Evolutionary conservation across 768 basidiomycete genomes (phyloP).

Genomic region (Mycena indigotica): DNA sequence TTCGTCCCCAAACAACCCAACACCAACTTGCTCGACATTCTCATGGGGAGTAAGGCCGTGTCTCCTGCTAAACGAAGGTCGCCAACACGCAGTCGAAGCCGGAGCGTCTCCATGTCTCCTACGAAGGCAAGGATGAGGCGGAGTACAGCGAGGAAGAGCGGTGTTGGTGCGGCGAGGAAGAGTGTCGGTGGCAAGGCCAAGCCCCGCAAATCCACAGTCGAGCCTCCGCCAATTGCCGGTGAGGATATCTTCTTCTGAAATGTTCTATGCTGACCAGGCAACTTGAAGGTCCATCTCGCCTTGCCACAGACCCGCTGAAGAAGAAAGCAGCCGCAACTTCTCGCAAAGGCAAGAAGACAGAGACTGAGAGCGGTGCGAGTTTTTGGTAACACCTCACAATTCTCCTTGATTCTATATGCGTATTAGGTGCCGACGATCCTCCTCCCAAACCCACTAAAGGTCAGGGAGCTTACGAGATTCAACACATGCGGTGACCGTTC

Average conservation of each 20-base stretch:
- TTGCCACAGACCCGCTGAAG: background rate
- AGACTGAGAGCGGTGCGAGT: conserved; percentile 5
- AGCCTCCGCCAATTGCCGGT: conserved; percentile 17
- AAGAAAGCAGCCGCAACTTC: conserved; percentile 3
- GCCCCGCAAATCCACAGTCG: background rate
- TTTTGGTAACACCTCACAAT: background rate
- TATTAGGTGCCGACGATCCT: conserved; percentile 11
- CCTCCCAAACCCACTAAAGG: conserved; percentile 11
- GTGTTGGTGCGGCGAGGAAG: conserved; percentile 6
- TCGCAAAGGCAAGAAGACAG: conserved; percentile 13
- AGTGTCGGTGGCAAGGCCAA: conserved; percentile 9
- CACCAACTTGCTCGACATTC: conserved; percentile 44
- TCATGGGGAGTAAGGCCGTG: conserved; percentile 29
- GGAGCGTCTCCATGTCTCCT: conserved; percentile 18
- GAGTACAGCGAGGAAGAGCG: conserved; percentile 4
- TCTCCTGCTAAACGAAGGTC: conserved; percentile 12
- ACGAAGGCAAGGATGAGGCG: conserved; percentile 3
- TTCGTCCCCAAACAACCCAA: conserved; percentile 42
- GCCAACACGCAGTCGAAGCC: conserved; percentile 11
- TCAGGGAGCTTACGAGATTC: no score
- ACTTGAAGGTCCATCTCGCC: conserved; percentile 12
- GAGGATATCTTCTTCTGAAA: background rate
- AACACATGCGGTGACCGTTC: no score
- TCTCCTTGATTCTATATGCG: background rate
- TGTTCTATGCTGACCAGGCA: background rate